phyloP scores from a whole-genome alignment of 306 rosid species.

The Vigna hirtella region DNA sequence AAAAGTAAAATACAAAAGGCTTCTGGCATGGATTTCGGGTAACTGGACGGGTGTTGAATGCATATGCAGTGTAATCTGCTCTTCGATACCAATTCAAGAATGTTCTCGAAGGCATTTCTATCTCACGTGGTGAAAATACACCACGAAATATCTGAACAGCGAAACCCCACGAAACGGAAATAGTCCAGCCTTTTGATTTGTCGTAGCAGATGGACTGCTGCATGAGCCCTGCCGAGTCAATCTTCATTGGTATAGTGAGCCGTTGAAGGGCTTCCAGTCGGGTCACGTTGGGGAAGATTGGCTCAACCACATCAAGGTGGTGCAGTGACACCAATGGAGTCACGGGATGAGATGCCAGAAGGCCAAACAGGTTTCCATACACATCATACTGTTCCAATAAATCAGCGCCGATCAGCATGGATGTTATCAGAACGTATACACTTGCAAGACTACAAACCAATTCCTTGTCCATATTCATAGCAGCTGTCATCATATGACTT shows the following conservation, averaged over 20 bases:
- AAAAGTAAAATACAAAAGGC: slow-evolving; percentile 84
- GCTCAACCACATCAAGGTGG: slow-evolving; percentile 97
- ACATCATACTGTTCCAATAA: slow-evolving; percentile 84
- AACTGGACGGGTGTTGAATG: slow-evolving; percentile 97
- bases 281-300: slow-evolving; percentile 86
- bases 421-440: slow-evolving; percentile 25
- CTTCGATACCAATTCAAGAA: slow-evolving; percentile 93
- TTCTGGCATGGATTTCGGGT: slow-evolving; percentile 92
- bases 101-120: slow-evolving; percentile 97
- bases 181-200: slow-evolving; percentile 72
- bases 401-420: slow-evolving; percentile 22
- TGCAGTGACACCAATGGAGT: slow-evolving; percentile 91
- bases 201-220: slow-evolving; percentile 97
- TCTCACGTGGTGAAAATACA: slow-evolving; percentile 84
- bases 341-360: slow-evolving; percentile 96
- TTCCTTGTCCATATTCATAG: background rate
- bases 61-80: slow-evolving; percentile 96
- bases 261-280: slow-evolving; percentile 78
- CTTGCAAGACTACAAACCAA: background rate
- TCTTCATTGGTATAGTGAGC: slow-evolving; percentile 72
- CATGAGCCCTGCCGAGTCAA: slow-evolving; percentile 94
- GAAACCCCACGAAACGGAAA: slow-evolving; percentile 96
- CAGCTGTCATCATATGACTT: slow-evolving; percentile 10
- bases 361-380: slow-evolving; percentile 92
- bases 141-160: slow-evolving; percentile 92